These are phyloP conservation scores for Fusarium subtropicale DNA, from an alignment of 2,329 filamentous ascomycete genomes.

Conservation along the genomic window DNA sequence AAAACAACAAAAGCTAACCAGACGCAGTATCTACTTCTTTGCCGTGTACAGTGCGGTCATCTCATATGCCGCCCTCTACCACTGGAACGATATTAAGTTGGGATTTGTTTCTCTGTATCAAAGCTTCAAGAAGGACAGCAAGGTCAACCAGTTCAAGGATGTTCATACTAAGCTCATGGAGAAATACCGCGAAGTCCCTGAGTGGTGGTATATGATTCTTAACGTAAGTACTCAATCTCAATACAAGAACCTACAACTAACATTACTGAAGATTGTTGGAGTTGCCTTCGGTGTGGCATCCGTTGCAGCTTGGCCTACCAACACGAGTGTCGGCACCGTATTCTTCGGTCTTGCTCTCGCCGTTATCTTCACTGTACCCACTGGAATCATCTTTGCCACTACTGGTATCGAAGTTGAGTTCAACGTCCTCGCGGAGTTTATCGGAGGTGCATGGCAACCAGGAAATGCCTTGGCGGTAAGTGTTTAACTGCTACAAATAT, in stretches of 20 bases:
- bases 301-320: constrained; percentile 55
- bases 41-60: constrained; percentile 50
- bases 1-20: background rate
- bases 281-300: constrained; percentile 52
- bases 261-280: constrained; percentile 35
- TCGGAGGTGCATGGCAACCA: constrained; percentile 57
- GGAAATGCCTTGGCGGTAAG: constrained; percentile 57
- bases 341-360: constrained; percentile 58
- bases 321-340: constrained; percentile 57
- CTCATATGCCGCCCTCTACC: constrained; percentile 53
- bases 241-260: background rate
- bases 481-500: accelerated
- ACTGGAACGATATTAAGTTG: constrained; percentile 51
- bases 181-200: constrained; percentile 59
- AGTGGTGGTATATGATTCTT: constrained; percentile 57
- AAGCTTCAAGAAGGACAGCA: constrained; percentile 30
- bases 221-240: constrained; percentile 12
- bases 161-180: constrained; percentile 58
- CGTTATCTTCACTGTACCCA: constrained; percentile 57
- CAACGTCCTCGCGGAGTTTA: constrained; percentile 62
- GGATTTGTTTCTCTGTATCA: constrained; percentile 44
- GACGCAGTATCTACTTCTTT: constrained; percentile 35
- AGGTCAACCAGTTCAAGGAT: constrained; percentile 51
- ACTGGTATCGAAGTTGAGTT: constrained; percentile 58
- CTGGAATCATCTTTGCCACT: constrained; percentile 59